phyloP scores from a whole-genome alignment of 2,329 filamentous ascomycete species.

The Periconia digitata region DNA sequence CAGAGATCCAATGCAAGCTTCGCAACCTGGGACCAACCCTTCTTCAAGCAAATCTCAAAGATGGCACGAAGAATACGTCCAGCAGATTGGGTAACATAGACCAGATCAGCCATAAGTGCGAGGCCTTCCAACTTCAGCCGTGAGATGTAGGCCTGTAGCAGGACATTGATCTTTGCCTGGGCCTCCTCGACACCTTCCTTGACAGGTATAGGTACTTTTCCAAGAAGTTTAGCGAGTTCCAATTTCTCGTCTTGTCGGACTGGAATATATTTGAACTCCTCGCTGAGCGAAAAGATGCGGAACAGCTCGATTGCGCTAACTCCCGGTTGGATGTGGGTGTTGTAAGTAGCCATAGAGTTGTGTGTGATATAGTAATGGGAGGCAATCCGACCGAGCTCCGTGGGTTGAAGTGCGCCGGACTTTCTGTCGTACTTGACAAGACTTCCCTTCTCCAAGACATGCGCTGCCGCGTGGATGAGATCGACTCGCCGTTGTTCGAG shows the following conservation, averaged over 20 bases:
- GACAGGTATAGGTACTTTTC: constrained; percentile 89
- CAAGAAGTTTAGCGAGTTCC: constrained; percentile 87
- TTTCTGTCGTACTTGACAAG: constrained; percentile 96
- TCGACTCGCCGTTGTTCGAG: constrained; percentile 98
- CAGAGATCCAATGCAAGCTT: constrained; percentile 92
- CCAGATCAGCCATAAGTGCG: constrained; percentile 96
- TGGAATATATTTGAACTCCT: constrained; percentile 98
- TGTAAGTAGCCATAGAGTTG: constrained; percentile 96
- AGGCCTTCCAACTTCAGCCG: constrained; percentile 90
- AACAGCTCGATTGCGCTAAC: constrained; percentile 95
- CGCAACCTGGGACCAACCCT: constrained; percentile 91
- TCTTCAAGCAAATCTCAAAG: constrained; percentile 96
- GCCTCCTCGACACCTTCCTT: constrained; percentile 98
- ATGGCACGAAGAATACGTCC: constrained; percentile 93
- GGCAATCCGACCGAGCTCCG: constrained; percentile 90
- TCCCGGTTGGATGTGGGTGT: constrained; percentile 88
- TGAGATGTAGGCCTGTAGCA: constrained; percentile 95
- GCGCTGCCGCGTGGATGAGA: constrained; percentile 89
- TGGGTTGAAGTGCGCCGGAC: constrained; percentile 82
- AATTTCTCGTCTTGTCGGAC: constrained; percentile 97
- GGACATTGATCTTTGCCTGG: constrained; percentile 96
- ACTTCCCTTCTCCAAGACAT: constrained; percentile 81
- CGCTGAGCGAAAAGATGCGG: constrained; percentile 91
- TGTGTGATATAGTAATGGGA: constrained; percentile 99
- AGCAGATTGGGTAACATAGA: constrained; percentile 97